These are phyloP conservation scores for Cladosporium phlei DNA, from an alignment of 2,329 filamentous ascomycete genomes.

Conservation along the genomic window DNA sequence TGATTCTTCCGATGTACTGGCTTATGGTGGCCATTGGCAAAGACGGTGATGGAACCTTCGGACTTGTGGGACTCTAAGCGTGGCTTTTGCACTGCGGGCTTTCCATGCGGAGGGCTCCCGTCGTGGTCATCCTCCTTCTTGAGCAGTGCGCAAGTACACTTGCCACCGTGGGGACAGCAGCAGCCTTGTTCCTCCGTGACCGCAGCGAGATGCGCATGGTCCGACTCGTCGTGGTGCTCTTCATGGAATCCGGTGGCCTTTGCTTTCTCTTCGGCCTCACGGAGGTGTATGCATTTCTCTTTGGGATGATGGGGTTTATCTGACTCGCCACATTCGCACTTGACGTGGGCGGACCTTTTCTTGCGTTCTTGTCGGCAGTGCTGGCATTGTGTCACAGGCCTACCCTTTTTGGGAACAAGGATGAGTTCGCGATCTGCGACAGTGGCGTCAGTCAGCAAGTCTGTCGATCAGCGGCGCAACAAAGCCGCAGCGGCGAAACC, in stretches of 20 bases:
- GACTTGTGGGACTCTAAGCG: conserved; percentile 54
- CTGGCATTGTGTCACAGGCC: conserved; percentile 93
- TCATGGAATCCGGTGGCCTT: conserved; percentile 26
- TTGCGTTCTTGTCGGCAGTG: conserved; percentile 96
- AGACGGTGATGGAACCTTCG: conserved; percentile 56
- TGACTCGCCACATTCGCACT: conserved; percentile 86
- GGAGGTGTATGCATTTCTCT: conserved; percentile 42
- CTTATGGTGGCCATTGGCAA: conserved; percentile 61
- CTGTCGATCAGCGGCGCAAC: no score
- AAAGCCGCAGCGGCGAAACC: conserved; percentile 36
- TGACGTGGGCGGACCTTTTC: conserved; percentile 87
- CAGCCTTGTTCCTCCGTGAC: conserved; percentile 40
- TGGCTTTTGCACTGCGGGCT: conserved; percentile 49
- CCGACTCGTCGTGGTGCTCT: conserved; percentile 20
- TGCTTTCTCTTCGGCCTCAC: conserved; percentile 33
- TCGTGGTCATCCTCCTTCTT: conserved; percentile 47
- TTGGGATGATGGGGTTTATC: conserved; percentile 62
- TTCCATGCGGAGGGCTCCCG: conserved; percentile 30
- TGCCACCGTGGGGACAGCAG: conserved; percentile 55
- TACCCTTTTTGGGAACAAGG: conserved; percentile 96
- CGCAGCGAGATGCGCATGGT: conserved; percentile 26
- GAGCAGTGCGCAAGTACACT: conserved; percentile 54
- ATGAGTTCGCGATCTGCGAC: conserved; percentile 76
- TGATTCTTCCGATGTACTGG: conserved; percentile 62
- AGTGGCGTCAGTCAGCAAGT: conserved; percentile 20